Percentiles rank a stretch among this genome's conserved stretches.
Conservation (phyloP, 1,139 yeast genomes). For the Suhomyces bokatorum region DNA sequence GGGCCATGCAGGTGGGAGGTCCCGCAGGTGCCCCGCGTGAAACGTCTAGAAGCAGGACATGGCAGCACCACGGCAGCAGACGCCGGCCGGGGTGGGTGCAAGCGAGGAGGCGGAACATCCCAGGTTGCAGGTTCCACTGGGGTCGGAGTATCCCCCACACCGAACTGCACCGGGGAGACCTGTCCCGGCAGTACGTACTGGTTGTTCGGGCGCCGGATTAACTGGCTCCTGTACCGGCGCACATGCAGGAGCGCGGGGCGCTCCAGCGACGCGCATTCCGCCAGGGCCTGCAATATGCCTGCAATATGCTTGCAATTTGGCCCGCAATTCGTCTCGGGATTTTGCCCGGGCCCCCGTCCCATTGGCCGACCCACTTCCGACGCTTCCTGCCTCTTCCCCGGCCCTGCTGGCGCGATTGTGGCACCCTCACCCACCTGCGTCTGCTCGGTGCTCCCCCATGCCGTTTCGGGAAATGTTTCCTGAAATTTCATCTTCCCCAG, state of each 20-base stretch:
- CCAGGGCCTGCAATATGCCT: too few species aligned
- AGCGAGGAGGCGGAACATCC: background rate
- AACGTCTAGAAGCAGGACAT: background rate
- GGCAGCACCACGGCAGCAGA: background rate
- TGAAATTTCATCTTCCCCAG: background rate
- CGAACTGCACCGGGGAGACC: too few species aligned
- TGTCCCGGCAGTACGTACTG: too few species aligned
- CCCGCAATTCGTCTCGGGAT: too few species aligned
- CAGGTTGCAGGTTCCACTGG: too few species aligned
- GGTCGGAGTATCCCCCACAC: too few species aligned
- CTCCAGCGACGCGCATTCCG: too few species aligned
- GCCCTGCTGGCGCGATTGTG: background rate
- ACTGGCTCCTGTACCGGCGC: too few species aligned
- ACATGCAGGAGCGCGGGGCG: too few species aligned
- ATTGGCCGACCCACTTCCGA: background rate
- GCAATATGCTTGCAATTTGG: too few species aligned
- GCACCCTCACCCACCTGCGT: background rate
- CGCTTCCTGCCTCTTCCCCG: background rate
- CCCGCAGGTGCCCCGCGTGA: conserved; percentile 2
- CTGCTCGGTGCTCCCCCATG: background rate
- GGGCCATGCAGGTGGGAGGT: background rate
- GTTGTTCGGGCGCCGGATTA: too few species aligned
- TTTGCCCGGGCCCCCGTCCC: background rate
- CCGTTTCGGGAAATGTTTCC: conserved; percentile 1
- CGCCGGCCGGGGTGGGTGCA: background rate